These are phyloP conservation scores for Phalaenopsis aphrodite DNA, from an alignment of 106 monocot species.

Conservation along the genomic window DNA sequence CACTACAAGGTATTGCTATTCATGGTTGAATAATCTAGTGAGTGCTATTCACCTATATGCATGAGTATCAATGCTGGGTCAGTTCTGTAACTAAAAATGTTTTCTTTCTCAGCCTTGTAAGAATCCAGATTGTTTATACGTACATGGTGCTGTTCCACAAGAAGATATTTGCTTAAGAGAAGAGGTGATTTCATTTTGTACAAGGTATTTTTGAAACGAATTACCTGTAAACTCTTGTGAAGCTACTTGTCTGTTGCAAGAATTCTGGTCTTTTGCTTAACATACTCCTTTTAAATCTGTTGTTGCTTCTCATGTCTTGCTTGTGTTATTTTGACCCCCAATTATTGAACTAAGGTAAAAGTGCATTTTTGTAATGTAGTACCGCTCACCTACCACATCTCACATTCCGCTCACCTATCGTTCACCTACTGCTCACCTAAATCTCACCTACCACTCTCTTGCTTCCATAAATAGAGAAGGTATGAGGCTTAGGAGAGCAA, in stretches of 20 bases:
- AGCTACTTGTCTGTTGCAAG: not conserved
- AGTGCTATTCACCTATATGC: not conserved
- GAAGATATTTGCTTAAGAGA: constrained; percentile 41
- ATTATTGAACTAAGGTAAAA: too few relatives aligned
- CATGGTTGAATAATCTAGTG: constrained; percentile 37
- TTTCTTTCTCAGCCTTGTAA: constrained; percentile 26
- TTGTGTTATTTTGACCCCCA: too few relatives aligned
- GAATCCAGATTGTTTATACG: constrained; percentile 30
- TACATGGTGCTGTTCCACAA: constrained; percentile 24
- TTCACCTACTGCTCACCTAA: too few relatives aligned
- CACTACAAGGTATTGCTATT: constrained; percentile 34
- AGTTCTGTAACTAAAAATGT: constrained; percentile 4
- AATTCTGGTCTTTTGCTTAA: not conserved
- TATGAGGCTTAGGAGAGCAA: too few relatives aligned
- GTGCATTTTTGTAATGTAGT: too few relatives aligned
- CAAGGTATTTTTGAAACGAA: constrained; percentile 17
- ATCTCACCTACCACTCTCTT: too few relatives aligned
- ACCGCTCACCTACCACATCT: too few relatives aligned
- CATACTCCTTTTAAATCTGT: not conserved
- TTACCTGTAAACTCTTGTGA: not conserved
- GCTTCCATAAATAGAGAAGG: too few relatives aligned
- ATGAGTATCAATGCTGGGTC: not conserved
- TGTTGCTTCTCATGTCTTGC: not conserved
- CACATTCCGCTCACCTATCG: too few relatives aligned
- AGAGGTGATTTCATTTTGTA: constrained; percentile 21